Percentiles rank a stretch among this genome's conserved stretches.
These are phyloP conservation scores for Leccinum subspadiceum DNA, from an alignment of 1,284 basidiomycete species.

Conservation along the genomic window DNA sequence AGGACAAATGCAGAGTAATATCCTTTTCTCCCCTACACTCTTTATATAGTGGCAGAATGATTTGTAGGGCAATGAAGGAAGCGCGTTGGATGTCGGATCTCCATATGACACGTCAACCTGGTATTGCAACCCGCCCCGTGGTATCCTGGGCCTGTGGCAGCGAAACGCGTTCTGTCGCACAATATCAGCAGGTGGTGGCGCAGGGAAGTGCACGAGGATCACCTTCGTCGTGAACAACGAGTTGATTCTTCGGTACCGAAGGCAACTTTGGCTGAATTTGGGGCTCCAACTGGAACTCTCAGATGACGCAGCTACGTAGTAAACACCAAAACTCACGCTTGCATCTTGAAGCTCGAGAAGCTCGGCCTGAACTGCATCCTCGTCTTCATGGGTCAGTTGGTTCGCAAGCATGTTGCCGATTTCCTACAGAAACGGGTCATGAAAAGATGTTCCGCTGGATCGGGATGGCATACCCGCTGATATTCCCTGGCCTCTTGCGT, in stretches of 20 bases:
- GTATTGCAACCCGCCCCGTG: constrained; percentile 19
- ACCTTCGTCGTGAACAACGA: constrained; percentile 33
- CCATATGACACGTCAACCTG: constrained; percentile 16
- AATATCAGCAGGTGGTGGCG: constrained; percentile 5
- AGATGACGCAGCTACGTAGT: not conserved
- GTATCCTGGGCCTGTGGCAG: constrained; percentile 1
- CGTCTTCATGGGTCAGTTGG: constrained; percentile 84
- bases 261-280: constrained; percentile 20
- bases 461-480: constrained; percentile 64
- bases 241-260: constrained; percentile 44
- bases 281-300: constrained; percentile 16
- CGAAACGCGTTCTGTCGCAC: constrained; percentile 7
- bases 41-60: not conserved
- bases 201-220: constrained; percentile 2
- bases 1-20: not conserved
- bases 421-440: constrained; percentile 57
- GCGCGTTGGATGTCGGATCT: not conserved
- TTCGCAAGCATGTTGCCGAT: constrained; percentile 86
- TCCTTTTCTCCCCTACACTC: constrained; percentile 1
- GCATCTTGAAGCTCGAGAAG: constrained; percentile 67
- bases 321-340: constrained; percentile 40
- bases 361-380: constrained; percentile 89
- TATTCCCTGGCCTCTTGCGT: constrained; percentile 92
- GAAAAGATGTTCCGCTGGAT: not conserved
- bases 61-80: constrained; percentile 8